phyloP scores from a whole-genome alignment of 108 stramenopile genomes.

The Pelagomonas calceolata region DNA sequence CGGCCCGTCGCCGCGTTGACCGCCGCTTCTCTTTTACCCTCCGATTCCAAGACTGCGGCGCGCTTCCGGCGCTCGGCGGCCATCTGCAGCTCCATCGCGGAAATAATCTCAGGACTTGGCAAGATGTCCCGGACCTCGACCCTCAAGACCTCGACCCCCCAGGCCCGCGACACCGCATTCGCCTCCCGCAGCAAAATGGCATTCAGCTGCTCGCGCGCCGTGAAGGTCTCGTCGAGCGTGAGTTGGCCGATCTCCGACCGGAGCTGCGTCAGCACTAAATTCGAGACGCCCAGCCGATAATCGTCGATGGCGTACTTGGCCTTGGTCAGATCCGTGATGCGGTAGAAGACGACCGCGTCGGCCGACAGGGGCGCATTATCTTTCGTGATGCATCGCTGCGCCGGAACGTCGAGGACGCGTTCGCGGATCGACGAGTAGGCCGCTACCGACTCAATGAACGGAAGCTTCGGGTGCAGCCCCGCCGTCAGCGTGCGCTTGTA shows the following conservation, averaged over 20 bases:
- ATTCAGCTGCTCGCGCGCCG: conserved; percentile 29
- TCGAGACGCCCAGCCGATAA: conserved; percentile 20
- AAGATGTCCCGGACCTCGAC: conserved; percentile 34
- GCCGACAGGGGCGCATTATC: conserved; percentile 32
- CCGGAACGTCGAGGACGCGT: conserved; percentile 34
- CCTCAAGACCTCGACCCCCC: conserved; percentile 31
- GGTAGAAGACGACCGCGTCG: conserved; percentile 35
- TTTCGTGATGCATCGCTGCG: conserved; percentile 26
- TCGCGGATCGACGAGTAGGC: conserved; percentile 21
- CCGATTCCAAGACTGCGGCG: conserved; percentile 26
- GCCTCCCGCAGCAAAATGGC: conserved; percentile 15
- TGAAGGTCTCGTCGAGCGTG: conserved; percentile 30
- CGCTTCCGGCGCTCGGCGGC: conserved; percentile 38
- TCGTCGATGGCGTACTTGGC: conserved; percentile 30
- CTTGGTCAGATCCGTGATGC: conserved; percentile 7
- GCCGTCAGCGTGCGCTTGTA: conserved; percentile 22
- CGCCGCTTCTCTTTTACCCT: conserved; percentile 20
- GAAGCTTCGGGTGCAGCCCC: conserved; percentile 21
- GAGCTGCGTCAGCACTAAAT: conserved; percentile 29
- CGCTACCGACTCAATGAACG: conserved; percentile 13
- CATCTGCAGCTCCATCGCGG: conserved; percentile 41
- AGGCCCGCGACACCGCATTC: conserved; percentile 25
- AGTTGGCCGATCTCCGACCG: conserved; percentile 30
- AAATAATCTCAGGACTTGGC: conserved; percentile 23
- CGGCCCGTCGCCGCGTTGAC: conserved; percentile 33